Conservation (phyloP, 192 early-diverging fungal species). For the Mortierella hygrophila region DNA sequence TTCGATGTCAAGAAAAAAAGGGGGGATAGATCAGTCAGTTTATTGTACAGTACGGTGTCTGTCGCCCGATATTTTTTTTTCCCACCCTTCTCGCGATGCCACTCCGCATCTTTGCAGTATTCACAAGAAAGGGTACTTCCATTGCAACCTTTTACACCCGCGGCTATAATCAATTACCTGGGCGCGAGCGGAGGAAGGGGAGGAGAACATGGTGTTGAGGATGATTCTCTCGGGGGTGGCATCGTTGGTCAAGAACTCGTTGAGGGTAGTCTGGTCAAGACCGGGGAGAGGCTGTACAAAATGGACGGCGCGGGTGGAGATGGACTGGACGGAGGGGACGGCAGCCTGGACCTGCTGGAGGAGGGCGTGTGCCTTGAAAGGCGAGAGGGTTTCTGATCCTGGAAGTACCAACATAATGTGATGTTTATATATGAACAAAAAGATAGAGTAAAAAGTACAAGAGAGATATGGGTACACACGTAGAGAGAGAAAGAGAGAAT, state of each 20-base stretch:
- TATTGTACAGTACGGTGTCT: no score
- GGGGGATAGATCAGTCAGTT: no score
- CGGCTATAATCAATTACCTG: slow-evolving; percentile 19
- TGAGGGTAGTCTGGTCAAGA: slow-evolving; percentile 40
- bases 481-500: not conserved
- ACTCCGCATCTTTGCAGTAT: no score
- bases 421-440: slow-evolving; percentile 20
- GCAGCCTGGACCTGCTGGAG: slow-evolving; percentile 70
- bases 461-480: slow-evolving; percentile 2
- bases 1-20: not conserved
- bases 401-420: slow-evolving; percentile 87
- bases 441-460: slow-evolving; percentile 14
- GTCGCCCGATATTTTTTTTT: no score
- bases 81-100: no score
- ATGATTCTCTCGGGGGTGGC: slow-evolving; percentile 61
- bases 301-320: slow-evolving; percentile 82
- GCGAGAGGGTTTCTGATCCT: slow-evolving; percentile 83
- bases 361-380: slow-evolving; percentile 75
- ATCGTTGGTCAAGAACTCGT: slow-evolving; percentile 58
- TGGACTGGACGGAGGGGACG: slow-evolving; percentile 60
- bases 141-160: not conserved
- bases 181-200: slow-evolving; percentile 27
- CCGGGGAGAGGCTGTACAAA: slow-evolving; percentile 73
- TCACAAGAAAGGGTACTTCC: not conserved
- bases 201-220: slow-evolving; percentile 54